A percentile compares a stretch with the other conserved stretches of the same genome.
Conservation (phyloP, 2,329 filamentous ascomycete species). For the Huntiella savannae region DNA sequence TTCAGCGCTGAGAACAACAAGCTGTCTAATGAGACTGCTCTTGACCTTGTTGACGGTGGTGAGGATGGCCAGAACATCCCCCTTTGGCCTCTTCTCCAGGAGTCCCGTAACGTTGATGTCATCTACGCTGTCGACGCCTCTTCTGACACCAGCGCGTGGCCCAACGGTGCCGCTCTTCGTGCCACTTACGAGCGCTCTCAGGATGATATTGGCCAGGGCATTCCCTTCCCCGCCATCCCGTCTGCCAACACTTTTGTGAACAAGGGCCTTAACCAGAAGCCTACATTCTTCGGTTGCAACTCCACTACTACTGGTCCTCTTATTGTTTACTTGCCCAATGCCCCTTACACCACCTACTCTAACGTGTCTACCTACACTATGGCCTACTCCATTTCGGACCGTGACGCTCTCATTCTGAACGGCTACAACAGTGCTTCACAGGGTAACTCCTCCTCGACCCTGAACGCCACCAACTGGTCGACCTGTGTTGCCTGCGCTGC, state of each 20-base stretch:
- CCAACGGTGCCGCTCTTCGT: slow-evolving; percentile 39
- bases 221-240: slow-evolving; percentile 39
- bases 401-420: slow-evolving; percentile 69
- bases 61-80: slow-evolving; percentile 67
- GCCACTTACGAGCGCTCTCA: slow-evolving; percentile 37
- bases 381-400: slow-evolving; percentile 42
- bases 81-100: slow-evolving; percentile 41
- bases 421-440: slow-evolving; percentile 70
- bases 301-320: slow-evolving; percentile 39
- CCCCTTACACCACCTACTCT: slow-evolving; percentile 55
- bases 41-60: slow-evolving; percentile 66
- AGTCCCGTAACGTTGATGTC: slow-evolving; percentile 35
- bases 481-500: slow-evolving; percentile 79
- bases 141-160: slow-evolving; percentile 40
- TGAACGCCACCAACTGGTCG: slow-evolving; percentile 40
- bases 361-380: slow-evolving; percentile 66
- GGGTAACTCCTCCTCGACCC: slow-evolving; percentile 58
- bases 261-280: slow-evolving; percentile 36
- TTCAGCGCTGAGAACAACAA: slow-evolving; percentile 29
- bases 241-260: slow-evolving; percentile 35
- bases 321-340: slow-evolving; percentile 74
- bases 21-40: slow-evolving; percentile 25
- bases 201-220: slow-evolving; percentile 28
- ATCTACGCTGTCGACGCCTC: slow-evolving; percentile 46
- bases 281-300: slow-evolving; percentile 48